phyloP scores from a whole-genome alignment of 495 filamentous ascomycete species.

The Penicillium lividum region DNA sequence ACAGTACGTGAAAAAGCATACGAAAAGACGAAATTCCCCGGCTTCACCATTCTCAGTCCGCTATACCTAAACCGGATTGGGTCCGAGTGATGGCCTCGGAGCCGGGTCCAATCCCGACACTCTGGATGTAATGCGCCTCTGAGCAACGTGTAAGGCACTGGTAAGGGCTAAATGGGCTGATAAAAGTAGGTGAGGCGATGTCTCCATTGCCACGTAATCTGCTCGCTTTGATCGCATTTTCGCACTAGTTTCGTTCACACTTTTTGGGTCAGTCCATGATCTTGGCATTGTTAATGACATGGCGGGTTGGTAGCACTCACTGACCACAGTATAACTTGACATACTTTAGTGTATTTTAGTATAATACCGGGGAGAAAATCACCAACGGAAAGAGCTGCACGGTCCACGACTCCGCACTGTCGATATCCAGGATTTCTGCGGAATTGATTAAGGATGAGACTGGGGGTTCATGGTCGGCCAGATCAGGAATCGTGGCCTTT shows the following conservation, averaged over 20 bases:
- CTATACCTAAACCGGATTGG: slow-evolving; percentile 9
- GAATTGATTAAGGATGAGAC: slow-evolving; percentile 2
- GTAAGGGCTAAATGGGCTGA: too few species aligned
- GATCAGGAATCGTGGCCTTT: slow-evolving; percentile 2
- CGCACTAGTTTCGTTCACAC: too few species aligned
- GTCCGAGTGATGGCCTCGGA: neutral
- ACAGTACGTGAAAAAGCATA: neutral
- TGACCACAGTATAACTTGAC: neutral
- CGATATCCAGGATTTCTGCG: neutral
- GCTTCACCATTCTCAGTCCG: neutral
- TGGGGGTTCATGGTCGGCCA: neutral
- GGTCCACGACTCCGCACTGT: slow-evolving; percentile 1
- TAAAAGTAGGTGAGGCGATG: too few species aligned
- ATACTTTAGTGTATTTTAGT: neutral
- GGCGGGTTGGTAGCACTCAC: neutral
- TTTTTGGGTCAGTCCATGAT: too few species aligned
- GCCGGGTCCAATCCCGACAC: neutral
- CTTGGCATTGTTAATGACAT: too few species aligned
- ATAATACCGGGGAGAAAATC: neutral
- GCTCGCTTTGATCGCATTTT: neutral
- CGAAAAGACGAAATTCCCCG: neutral
- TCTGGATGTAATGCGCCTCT: neutral
- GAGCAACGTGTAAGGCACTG: neutral
- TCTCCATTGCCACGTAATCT: neutral
- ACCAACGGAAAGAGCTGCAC: neutral